A percentile compares a stretch with the other conserved stretches of the same genome.
Conservation (phyloP, 2,329 filamentous ascomycete species). For the Westerdykella sp. region DNA sequence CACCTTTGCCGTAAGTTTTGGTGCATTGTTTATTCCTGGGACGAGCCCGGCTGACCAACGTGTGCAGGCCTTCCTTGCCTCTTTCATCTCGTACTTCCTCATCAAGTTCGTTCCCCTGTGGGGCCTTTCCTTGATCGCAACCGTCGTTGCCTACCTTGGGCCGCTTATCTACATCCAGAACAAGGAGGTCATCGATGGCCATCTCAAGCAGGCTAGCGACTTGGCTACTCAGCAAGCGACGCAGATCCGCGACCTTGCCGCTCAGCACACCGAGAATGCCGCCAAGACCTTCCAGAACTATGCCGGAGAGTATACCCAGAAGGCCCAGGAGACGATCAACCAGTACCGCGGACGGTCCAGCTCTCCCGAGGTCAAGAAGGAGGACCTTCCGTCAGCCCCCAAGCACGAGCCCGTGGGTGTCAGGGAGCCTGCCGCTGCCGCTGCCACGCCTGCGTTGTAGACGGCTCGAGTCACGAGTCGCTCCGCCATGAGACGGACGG, state of each 20-base stretch:
- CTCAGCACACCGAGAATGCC: constrained; percentile 54
- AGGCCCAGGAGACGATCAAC: constrained; percentile 50
- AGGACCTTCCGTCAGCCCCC: constrained; percentile 27
- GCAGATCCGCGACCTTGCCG: constrained; percentile 55
- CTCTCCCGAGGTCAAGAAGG: constrained; percentile 34
- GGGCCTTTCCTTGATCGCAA: constrained; percentile 55
- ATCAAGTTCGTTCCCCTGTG: constrained; percentile 62
- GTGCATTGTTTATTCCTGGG: neutral
- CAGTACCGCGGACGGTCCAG: constrained; percentile 34
- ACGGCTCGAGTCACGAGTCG: neutral
- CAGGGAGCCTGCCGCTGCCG: constrained; percentile 13
- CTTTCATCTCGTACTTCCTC: constrained; percentile 57
- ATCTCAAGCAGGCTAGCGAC: constrained; percentile 50
- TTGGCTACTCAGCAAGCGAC: constrained; percentile 53
- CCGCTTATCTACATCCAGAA: constrained; percentile 61
- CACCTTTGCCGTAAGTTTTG: constrained; percentile 51
- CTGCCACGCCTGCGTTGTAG: constrained; percentile 27
- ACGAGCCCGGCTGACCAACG: neutral
- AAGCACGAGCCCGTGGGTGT: constrained; percentile 16
- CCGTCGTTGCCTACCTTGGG: constrained; percentile 51
- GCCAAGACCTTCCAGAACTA: constrained; percentile 54
- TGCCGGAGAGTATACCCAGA: constrained; percentile 54
- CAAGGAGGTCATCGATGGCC: constrained; percentile 57
- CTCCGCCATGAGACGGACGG: too few species aligned
- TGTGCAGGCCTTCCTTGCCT: constrained; percentile 52